These are phyloP conservation scores for Vitis hybrid DNA, from an alignment of 177 flowering plant species.

Conservation along the genomic window DNA sequence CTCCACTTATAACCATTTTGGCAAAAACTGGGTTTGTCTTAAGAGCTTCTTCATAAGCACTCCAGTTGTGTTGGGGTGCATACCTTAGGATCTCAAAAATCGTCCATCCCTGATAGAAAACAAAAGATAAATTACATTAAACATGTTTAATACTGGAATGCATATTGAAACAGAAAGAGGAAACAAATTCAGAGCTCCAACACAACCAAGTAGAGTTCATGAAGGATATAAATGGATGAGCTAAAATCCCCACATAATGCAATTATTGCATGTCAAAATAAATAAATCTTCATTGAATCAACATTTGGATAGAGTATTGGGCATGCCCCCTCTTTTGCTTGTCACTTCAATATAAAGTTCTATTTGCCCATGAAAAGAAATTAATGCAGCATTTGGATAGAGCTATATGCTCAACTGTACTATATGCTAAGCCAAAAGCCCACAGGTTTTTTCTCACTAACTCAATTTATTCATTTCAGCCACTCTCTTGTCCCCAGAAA, in stretches of 20 bases:
- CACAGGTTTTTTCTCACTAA: neutral
- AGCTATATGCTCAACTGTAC: neutral
- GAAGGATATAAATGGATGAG: too few species aligned
- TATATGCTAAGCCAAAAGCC: neutral
- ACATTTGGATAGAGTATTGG: too few species aligned
- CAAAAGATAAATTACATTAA: neutral
- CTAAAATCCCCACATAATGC: too few species aligned
- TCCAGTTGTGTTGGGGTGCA: conserved; percentile 96
- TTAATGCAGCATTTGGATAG: too few species aligned
- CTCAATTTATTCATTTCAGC: neutral
- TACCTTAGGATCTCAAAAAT: conserved; percentile 87
- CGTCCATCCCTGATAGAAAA: conserved; percentile 81
- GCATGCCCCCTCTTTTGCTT: too few species aligned
- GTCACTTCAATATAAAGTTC: too few species aligned
- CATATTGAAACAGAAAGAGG: neutral
- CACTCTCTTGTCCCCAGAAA: neutral
- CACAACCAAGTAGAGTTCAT: too few species aligned
- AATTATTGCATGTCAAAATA: too few species aligned
- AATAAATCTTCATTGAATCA: too few species aligned
- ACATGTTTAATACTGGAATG: neutral
- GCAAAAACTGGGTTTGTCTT: conserved; percentile 90
- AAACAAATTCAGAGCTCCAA: neutral
- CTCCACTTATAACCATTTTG: conserved; percentile 95
- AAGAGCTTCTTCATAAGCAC: conserved; percentile 92
- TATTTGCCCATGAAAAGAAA: too few species aligned